These are phyloP conservation scores for Xylaria sp. DNA, from an alignment of 2,329 filamentous ascomycete genomes.

Conservation along the genomic window DNA sequence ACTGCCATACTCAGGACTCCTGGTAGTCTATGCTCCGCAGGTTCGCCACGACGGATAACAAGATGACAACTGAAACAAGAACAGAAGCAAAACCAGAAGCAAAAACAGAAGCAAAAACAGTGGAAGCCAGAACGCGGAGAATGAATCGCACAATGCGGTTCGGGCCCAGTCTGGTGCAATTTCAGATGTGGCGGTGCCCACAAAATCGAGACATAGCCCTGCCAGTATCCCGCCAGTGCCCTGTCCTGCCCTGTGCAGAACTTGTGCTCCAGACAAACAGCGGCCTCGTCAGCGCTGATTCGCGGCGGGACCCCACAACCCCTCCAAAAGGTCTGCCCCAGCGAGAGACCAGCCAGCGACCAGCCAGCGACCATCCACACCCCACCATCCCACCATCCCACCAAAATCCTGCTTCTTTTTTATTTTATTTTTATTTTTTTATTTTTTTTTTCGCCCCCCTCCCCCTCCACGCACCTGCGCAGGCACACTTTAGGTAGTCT, in stretches of 20 bases:
- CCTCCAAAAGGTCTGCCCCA: not conserved
- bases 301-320: slow-evolving; percentile 3
- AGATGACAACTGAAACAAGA: too few relatives aligned
- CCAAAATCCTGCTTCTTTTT: slow-evolving; percentile 2
- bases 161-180: too few relatives aligned
- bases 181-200: slow-evolving; percentile 16
- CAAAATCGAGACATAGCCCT: slow-evolving; percentile 1
- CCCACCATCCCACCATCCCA: slow-evolving; percentile 22
- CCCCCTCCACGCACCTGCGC: slow-evolving; percentile 15
- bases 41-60: not conserved
- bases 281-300: slow-evolving; percentile 20
- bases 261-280: not conserved
- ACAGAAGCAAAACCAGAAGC: too few relatives aligned
- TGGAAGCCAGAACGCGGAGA: too few relatives aligned
- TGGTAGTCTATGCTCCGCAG: too few relatives aligned
- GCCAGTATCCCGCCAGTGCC: not conserved
- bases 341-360: not conserved
- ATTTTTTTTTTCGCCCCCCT: too few relatives aligned
- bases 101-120: too few relatives aligned
- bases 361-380: not conserved
- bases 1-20: too few relatives aligned
- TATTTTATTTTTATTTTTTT: too few relatives aligned
- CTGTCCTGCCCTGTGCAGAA: too few relatives aligned
- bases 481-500: not conserved
- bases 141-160: too few relatives aligned